phyloP scores from a whole-genome alignment of 2,329 filamentous ascomycete genomes.

The Ophiostoma perfectum region DNA sequence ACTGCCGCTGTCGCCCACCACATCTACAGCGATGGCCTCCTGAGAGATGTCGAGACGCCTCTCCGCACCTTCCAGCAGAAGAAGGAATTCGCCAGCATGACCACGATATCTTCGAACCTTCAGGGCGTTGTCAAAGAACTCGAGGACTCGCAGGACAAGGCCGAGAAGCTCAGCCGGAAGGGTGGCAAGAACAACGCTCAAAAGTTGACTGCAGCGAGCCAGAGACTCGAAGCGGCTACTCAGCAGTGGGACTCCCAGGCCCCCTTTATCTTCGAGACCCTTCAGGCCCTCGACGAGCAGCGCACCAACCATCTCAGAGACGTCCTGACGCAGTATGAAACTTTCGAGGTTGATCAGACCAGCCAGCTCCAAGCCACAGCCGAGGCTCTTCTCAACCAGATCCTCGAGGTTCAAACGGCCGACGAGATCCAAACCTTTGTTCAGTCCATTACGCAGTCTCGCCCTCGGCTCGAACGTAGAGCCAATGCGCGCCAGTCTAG shows the following conservation, averaged over 20 bases:
- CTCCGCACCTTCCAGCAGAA: slow-evolving; percentile 68
- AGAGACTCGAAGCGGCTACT: slow-evolving; percentile 69
- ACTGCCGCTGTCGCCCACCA: slow-evolving; percentile 79
- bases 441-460: slow-evolving; percentile 41
- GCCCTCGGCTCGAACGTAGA: slow-evolving; percentile 41
- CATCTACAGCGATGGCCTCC: slow-evolving; percentile 72
- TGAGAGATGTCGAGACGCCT: slow-evolving; percentile 79
- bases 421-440: slow-evolving; percentile 78
- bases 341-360: slow-evolving; percentile 82
- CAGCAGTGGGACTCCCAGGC: slow-evolving; percentile 91
- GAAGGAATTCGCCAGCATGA: slow-evolving; percentile 76
- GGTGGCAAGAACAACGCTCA: slow-evolving; percentile 68
- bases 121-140: slow-evolving; percentile 75
- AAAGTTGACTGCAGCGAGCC: slow-evolving; percentile 69
- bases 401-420: slow-evolving; percentile 80
- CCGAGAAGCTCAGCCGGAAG: slow-evolving; percentile 78
- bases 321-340: slow-evolving; percentile 85
- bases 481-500: slow-evolving; percentile 42
- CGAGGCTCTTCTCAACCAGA: slow-evolving; percentile 71
- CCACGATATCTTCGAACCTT: slow-evolving; percentile 76
- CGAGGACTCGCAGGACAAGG: slow-evolving; percentile 74
- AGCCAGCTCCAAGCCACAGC: slow-evolving; percentile 69
- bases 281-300: slow-evolving; percentile 86
- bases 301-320: slow-evolving; percentile 86
- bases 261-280: slow-evolving; percentile 87